A percentile compares a stretch with the other conserved stretches of the same genome.
Evolutionary conservation across 2,329 filamentous ascomycete species (phyloP).

Genomic region (Cylindrodendrum hubeiense): DNA sequence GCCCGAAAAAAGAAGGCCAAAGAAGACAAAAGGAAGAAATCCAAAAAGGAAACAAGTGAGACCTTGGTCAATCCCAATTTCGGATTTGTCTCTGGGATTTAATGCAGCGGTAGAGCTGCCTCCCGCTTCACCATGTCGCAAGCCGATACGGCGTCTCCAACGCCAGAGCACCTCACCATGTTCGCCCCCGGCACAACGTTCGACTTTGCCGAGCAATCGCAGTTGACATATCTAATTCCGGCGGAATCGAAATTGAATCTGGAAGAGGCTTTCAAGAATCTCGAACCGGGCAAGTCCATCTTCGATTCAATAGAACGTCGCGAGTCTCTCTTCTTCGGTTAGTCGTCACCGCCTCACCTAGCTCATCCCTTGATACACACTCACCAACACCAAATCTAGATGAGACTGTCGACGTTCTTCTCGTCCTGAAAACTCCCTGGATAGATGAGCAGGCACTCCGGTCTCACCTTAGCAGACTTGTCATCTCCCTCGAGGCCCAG

Average conservation of each 20-base stretch:
- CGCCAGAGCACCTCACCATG: conserved; percentile 35
- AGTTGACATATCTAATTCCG: conserved; percentile 72
- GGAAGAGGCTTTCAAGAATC: conserved; percentile 62
- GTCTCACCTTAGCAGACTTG: conserved; percentile 71
- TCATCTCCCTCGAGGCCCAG: conserved; percentile 75
- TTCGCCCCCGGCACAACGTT: conserved; percentile 42
- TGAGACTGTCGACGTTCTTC: conserved; percentile 77
- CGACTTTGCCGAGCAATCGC: conserved; percentile 68
- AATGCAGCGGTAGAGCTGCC: conserved; percentile 11
- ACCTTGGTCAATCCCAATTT: background rate
- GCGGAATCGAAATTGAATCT: conserved; percentile 66
- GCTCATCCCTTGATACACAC: conserved; percentile 56
- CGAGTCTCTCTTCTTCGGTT: conserved; percentile 80
- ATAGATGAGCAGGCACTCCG: conserved; percentile 68
- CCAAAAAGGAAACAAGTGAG: background rate
- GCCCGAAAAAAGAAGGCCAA: conserved; percentile 29
- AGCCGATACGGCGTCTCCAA: conserved; percentile 35
- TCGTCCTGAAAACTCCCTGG: conserved; percentile 75
- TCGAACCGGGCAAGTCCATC: conserved; percentile 57
- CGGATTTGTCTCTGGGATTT: background rate
- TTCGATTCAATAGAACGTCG: conserved; percentile 72
- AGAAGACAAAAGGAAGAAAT: conserved; percentile 8
- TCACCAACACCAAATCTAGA: conserved; percentile 64
- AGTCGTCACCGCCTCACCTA: conserved; percentile 40
- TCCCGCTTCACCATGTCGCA: conserved; percentile 31